These are phyloP conservation scores for Pleodorina starrii DNA, from an alignment of 139 green algal species.

Conservation along the genomic window DNA sequence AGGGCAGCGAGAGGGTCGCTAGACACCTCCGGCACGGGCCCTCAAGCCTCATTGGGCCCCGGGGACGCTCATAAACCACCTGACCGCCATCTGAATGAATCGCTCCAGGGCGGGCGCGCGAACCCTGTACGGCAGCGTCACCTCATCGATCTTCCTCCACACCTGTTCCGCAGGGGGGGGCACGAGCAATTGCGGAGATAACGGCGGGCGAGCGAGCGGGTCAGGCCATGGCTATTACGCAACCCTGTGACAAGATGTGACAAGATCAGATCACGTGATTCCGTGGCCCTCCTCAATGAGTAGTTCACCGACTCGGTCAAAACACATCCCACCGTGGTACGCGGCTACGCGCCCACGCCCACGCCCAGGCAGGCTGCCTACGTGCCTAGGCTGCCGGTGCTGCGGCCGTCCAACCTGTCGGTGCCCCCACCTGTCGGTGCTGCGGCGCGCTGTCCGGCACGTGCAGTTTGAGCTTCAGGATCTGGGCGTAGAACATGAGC, in stretches of 20 bases:
- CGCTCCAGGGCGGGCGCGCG: neutral
- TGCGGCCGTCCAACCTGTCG: neutral
- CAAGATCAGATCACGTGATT: neutral
- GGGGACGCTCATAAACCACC: neutral
- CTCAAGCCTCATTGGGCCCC: neutral
- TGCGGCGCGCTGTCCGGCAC: constrained; percentile 26
- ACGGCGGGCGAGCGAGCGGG: neutral
- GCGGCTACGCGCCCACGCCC: neutral
- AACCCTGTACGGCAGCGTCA: neutral
- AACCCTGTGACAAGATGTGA: neutral
- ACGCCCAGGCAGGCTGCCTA: no score
- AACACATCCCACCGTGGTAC: neutral
- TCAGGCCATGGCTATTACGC: neutral
- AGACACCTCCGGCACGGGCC: no score
- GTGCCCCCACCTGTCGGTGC: constrained; percentile 22
- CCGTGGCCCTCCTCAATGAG: neutral
- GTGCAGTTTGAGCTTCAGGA: constrained; percentile 46
- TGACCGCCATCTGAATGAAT: constrained; percentile 9
- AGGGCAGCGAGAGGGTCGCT: no score
- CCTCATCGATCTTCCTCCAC: neutral
- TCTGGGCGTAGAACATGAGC: constrained; percentile 21
- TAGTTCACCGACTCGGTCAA: neutral
- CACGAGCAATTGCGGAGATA: neutral
- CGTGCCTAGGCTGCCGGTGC: neutral
- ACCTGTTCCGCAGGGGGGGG: neutral